Conservation (phyloP, 768 basidiomycete species). For the Polyporus arcularius region DNA sequence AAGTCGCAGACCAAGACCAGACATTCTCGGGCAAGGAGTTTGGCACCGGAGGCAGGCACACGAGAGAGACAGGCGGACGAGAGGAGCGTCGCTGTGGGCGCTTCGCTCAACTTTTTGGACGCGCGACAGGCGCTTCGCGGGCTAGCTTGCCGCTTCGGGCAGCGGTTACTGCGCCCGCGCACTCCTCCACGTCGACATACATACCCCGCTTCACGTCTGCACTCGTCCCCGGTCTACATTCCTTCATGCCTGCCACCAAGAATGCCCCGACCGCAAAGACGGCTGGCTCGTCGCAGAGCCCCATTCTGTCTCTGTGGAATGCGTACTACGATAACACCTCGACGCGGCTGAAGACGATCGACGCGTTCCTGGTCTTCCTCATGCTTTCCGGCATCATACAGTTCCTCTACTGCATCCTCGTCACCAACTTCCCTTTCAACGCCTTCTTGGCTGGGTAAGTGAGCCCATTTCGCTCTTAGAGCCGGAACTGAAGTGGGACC, state of each 20-base stretch:
- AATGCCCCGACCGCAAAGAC: constrained; percentile 27
- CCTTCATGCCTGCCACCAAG: constrained; percentile 40
- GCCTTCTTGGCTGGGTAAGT: constrained; percentile 94
- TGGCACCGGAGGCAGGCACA: constrained; percentile 4
- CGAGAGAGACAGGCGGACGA: not conserved
- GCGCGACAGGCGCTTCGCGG: constrained; percentile 8
- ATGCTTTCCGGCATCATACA: constrained; percentile 89
- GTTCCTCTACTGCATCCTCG: constrained; percentile 87
- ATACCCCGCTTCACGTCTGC: constrained; percentile 4
- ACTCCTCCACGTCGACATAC: constrained; percentile 25
- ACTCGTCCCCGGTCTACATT: constrained; percentile 5
- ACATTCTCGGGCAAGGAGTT: constrained; percentile 15
- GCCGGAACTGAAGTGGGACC: not conserved
- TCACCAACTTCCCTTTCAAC: constrained; percentile 96
- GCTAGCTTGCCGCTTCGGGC: constrained; percentile 9
- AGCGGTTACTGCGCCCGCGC: constrained; percentile 11
- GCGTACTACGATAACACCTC: constrained; percentile 80
- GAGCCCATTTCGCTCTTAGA: not conserved
- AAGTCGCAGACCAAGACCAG: constrained; percentile 18
- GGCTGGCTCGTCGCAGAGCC: constrained; percentile 26
- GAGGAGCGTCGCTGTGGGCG: constrained; percentile 16
- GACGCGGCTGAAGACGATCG: constrained; percentile 89
- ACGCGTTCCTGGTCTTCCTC: constrained; percentile 89
- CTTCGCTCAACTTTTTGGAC: constrained; percentile 23
- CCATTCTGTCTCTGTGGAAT: constrained; percentile 64